Conservation (phyloP, 257 asterid species). For the Schizonepeta tenuifolia region DNA sequence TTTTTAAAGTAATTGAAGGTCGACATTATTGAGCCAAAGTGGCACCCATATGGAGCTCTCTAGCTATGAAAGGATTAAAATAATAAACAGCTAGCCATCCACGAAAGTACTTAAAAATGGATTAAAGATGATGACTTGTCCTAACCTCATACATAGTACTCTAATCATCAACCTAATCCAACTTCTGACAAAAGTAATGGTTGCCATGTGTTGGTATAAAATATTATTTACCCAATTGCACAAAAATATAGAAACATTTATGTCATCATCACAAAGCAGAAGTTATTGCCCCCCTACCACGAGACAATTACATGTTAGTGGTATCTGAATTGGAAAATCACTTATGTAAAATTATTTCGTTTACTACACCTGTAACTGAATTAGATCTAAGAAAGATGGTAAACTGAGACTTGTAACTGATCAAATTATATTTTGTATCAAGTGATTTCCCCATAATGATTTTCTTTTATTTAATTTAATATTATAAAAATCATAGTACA, state of each 20-base stretch:
- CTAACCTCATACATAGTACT: conserved; percentile 21
- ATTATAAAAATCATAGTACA: too few relatives aligned
- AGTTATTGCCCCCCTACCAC: conserved; percentile 40
- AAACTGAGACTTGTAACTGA: not conserved
- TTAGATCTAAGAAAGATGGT: not conserved
- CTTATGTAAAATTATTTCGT: conserved; percentile 1
- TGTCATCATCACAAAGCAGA: conserved; percentile 43
- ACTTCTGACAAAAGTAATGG: conserved; percentile 40
- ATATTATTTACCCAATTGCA: not conserved
- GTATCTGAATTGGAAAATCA: conserved; percentile 17
- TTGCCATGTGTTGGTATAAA: conserved; percentile 41
- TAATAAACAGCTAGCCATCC: not conserved
- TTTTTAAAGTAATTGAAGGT: not conserved
- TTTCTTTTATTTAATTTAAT: too few relatives aligned
- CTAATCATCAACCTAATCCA: conserved; percentile 49
- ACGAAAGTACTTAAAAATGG: not conserved
- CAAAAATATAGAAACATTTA: conserved; percentile 28
- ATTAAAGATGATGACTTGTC: conserved; percentile 19
- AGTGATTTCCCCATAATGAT: not conserved
- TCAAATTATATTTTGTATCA: not conserved
- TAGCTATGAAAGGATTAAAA: conserved; percentile 7
- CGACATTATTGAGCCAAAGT: conserved; percentile 25
- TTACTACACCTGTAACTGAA: not conserved
- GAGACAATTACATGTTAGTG: conserved; percentile 39
- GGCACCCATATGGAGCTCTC: not conserved